Conservation (phyloP, 1,139 yeast species). For the Taphrina populina region DNA sequence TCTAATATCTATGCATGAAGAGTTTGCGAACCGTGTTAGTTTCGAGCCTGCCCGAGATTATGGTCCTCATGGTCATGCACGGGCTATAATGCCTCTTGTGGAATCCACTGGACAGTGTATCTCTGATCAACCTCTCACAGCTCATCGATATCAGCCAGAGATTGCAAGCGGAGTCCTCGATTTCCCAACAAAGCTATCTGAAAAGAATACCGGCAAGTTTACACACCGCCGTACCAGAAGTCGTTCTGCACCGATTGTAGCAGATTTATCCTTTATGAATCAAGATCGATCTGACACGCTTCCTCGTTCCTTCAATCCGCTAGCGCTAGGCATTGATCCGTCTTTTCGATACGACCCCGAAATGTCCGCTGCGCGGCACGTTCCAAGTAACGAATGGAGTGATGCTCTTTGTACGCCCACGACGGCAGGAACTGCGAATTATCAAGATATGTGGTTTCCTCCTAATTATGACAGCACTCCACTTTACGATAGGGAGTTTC, state of each 20-base stretch:
- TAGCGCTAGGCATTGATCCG: background rate
- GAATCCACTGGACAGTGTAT: too few species aligned
- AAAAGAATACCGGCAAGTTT: too few species aligned
- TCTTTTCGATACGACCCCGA: background rate
- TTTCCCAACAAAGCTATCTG: too few species aligned
- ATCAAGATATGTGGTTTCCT: constrained; percentile 5
- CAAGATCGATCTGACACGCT: constrained; percentile 16
- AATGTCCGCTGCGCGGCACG: background rate
- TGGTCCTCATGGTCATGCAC: too few species aligned
- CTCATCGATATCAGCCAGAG: too few species aligned
- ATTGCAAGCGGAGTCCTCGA: too few species aligned
- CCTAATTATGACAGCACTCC: constrained; percentile 7
- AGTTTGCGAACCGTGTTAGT: background rate
- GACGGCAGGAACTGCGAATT: background rate
- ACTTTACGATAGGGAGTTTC: background rate
- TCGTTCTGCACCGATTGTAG: constrained; percentile 38
- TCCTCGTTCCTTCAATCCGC: background rate
- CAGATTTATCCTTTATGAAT: constrained; percentile 36
- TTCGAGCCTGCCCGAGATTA: constrained; percentile 14
- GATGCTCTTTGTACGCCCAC: constrained; percentile 1
- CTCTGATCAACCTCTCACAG: too few species aligned
- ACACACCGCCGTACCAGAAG: constrained; percentile 39
- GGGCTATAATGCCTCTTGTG: too few species aligned
- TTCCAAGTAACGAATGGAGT: background rate
- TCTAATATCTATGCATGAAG: background rate